Evolutionary conservation across 2,329 filamentous ascomycete species (phyloP), one percentile per base, ranked within the genome.

Genomic region (Sporothrix globosa): DNA sequence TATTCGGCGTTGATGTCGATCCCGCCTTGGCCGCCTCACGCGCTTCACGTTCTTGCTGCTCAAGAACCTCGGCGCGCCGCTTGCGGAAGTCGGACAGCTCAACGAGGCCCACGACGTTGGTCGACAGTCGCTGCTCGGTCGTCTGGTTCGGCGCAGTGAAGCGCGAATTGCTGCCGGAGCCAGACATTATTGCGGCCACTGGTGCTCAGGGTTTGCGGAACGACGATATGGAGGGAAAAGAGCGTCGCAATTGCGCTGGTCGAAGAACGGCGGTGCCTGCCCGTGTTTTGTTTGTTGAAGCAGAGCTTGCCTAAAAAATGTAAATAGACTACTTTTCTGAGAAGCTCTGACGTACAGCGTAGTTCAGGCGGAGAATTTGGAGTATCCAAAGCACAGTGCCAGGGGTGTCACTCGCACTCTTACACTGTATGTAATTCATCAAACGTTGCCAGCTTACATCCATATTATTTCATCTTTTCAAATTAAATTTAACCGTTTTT

Each of bases 81-180:
- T 99, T 98, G 80, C 95, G 93, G 80, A 97, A 98, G 78, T 98
- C 96, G 74, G 92, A 93, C 56, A 97, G 89, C 71, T 92, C 88
- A 68, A 98, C 95, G 2, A 99, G 89, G 53, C 96, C 96, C 74
- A 97, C 93, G 0, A 93, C 97, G 77, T 93, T 90, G 69, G 89
- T 92, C 72, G 95, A 95, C 63, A 97, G 85, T 17, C 93, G 85
- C 77, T 97, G 90, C 79, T 95, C 88, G 1, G 92, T 91, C 0
- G 91, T 91, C 75, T 90, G 85, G 73, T 89, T 90, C 77, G 94
- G 91, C 54, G 90, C 85, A 1, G 90, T 90, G 80, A 97, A 97
- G 73, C 91, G 88, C 70, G 86, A 85, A 21, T 78, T 74, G 54
- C 75, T 74, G 69, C 77, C 77, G 72, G 77, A 77, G 71, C 83